Percentiles rank a stretch among this genome's conserved stretches.
Evolutionary conservation across 768 basidiomycete genomes (phyloP).

Genomic region (Kwoniella sp.): DNA sequence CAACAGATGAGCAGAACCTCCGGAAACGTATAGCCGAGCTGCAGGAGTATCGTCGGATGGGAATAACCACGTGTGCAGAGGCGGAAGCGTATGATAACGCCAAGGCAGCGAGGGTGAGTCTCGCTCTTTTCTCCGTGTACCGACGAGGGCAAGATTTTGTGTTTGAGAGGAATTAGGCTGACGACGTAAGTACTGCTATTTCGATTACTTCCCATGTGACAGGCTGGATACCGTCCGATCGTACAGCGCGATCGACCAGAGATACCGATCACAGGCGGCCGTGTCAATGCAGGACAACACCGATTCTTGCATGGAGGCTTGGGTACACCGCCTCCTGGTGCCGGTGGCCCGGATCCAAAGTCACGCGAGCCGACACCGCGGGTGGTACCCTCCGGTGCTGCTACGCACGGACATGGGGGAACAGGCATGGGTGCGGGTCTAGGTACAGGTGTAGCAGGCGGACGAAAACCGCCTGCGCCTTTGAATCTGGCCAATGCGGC

Average conservation of each 20-base stretch:
- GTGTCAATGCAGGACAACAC: conserved; percentile 49
- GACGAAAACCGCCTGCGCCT: conserved; percentile 57
- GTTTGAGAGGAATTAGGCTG: neutral
- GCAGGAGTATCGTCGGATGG: conserved; percentile 84
- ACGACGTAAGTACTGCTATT: neutral
- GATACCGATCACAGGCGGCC: conserved; percentile 32
- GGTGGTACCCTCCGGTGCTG: conserved; percentile 4
- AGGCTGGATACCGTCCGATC: conserved; percentile 48
- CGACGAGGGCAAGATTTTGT: neutral
- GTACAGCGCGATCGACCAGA: conserved; percentile 29
- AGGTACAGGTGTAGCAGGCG: neutral
- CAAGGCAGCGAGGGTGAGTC: conserved; percentile 69
- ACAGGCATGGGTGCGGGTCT: too few relatives aligned
- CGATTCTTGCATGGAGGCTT: conserved; percentile 40
- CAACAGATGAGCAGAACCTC: conserved; percentile 78
- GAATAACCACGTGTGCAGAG: conserved; percentile 79
- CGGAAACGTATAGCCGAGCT: conserved; percentile 87
- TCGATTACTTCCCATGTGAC: neutral
- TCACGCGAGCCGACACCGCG: conserved; percentile 33
- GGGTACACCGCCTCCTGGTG: conserved; percentile 41
- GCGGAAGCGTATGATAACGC: conserved; percentile 86
- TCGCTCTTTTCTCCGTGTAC: neutral
- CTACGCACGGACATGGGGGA: neutral
- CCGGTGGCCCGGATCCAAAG: conserved; percentile 29
- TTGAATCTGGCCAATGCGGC: conserved; percentile 90